Conservation (phyloP, 495 filamentous ascomycete species). For the Cenococcum geophilum region DNA sequence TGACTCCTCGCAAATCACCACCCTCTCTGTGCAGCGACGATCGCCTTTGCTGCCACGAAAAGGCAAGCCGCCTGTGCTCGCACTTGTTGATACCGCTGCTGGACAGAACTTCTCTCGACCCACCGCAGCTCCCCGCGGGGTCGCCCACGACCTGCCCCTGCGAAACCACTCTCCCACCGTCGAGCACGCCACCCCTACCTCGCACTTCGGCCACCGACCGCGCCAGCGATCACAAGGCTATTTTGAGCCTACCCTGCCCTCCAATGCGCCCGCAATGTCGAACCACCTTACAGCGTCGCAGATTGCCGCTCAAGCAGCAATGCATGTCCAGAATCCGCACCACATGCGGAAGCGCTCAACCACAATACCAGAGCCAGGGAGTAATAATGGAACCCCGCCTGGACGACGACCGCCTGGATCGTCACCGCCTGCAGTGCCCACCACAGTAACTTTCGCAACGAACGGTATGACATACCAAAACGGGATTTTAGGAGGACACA, state of each 20-base stretch:
- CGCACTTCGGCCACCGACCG: conserved; percentile 34
- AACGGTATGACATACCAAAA: conserved; percentile 55
- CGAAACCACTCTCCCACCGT: conserved; percentile 19
- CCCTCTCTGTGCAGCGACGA: conserved; percentile 19
- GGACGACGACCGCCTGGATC: conserved; percentile 49
- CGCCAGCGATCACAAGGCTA: conserved; percentile 76
- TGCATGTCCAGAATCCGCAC: conserved; percentile 59
- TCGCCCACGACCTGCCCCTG: conserved; percentile 14
- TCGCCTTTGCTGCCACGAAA: conserved; percentile 27
- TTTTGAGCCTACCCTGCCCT: conserved; percentile 81
- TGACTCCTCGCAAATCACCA: conserved; percentile 25
- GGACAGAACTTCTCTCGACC: conserved; percentile 54
- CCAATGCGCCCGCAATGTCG: conserved; percentile 41
- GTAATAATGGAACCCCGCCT: conserved; percentile 42
- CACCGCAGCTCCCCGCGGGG: conserved; percentile 20
- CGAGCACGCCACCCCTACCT: conserved; percentile 8
- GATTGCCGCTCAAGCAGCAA: conserved; percentile 87
- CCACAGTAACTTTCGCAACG: conserved; percentile 46
- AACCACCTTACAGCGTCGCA: conserved; percentile 61
- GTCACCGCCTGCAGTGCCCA: conserved; percentile 42
- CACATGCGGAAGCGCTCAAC: conserved; percentile 65
- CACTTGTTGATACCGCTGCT: conserved; percentile 23
- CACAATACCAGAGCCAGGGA: conserved; percentile 48
- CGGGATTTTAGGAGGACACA: conserved; percentile 59
- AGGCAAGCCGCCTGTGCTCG: conserved; percentile 1